These are phyloP conservation scores for Kodamaea kakaduensis DNA, from an alignment of 805 yeast species.

Conservation along the genomic window DNA sequence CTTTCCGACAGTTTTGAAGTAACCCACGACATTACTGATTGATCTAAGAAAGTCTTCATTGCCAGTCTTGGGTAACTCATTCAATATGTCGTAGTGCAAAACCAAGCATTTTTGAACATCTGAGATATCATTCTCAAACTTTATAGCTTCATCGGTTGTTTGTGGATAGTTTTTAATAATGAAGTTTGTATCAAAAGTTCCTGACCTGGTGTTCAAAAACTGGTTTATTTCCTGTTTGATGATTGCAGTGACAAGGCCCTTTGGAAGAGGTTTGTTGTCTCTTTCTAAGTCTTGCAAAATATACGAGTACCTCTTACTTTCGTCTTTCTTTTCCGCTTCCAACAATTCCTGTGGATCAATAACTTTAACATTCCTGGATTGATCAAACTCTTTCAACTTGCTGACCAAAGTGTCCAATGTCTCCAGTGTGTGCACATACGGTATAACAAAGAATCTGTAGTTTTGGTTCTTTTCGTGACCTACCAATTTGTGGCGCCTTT, in stretches of 20 bases:
- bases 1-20: conserved; percentile 65
- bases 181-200: conserved; percentile 44
- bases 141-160: conserved; percentile 60
- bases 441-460: conserved; percentile 40
- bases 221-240: conserved; percentile 35
- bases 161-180: conserved; percentile 58
- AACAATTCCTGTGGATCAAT: conserved; percentile 52
- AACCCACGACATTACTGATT: conserved; percentile 50
- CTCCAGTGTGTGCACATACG: conserved; percentile 22
- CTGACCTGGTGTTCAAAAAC: conserved; percentile 33
- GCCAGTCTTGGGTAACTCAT: conserved; percentile 16
- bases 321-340: conserved; percentile 40
- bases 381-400: conserved; percentile 12
- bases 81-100: conserved; percentile 26
- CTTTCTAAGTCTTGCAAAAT: conserved; percentile 45
- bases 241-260: conserved; percentile 50
- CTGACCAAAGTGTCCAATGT: conserved; percentile 18
- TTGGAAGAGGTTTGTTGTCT: conserved; percentile 28
- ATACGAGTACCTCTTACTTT: conserved; percentile 46
- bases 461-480: conserved; percentile 33
- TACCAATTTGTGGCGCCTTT: conserved; percentile 45
- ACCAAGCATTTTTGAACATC: conserved; percentile 41
- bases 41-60: conserved; percentile 22
- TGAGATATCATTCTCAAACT: conserved; percentile 68
- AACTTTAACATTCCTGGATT: conserved; percentile 27